phyloP scores from a whole-genome alignment of 1,284 basidiomycete genomes.

The Polyporus tsugae region DNA sequence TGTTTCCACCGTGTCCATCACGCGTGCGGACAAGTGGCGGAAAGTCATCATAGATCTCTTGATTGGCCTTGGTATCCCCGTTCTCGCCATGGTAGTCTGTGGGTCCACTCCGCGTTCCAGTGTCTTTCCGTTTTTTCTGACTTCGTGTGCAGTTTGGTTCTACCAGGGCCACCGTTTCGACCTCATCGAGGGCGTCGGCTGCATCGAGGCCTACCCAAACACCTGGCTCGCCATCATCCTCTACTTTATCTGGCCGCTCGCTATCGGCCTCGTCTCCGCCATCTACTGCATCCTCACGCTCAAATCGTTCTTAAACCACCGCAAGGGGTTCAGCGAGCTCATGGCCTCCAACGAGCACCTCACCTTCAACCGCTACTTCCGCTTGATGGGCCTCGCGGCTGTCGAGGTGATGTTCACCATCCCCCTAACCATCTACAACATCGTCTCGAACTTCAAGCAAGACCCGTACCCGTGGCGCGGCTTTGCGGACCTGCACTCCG shows the following conservation, averaged over 20 bases:
- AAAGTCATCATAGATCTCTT: conserved; percentile 45
- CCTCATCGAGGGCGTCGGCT: conserved; percentile 55
- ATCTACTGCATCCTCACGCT: conserved; percentile 39
- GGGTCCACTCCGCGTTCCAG: conserved; percentile 25
- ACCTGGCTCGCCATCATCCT: conserved; percentile 46
- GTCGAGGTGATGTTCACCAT: conserved; percentile 49
- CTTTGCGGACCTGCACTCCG: conserved; percentile 48
- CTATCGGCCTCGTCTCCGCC: conserved; percentile 38
- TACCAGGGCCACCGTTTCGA: conserved; percentile 54
- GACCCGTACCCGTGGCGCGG: conserved; percentile 42
- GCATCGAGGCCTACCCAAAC: conserved; percentile 50
- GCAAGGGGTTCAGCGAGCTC: conserved; percentile 38
- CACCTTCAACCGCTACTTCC: conserved; percentile 56
- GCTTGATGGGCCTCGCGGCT: conserved; percentile 57
- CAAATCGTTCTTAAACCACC: conserved; percentile 38
- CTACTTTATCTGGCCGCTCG: conserved; percentile 28
- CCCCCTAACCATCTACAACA: conserved; percentile 43
- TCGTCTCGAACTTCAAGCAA: conserved; percentile 34
- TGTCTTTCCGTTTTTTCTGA: neutral
- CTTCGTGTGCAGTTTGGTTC: conserved; percentile 22
- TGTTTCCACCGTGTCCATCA: conserved; percentile 36
- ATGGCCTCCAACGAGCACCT: conserved; percentile 39
- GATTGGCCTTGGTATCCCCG: conserved; percentile 47
- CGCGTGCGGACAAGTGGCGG: conserved; percentile 41
- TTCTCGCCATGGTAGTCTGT: conserved; percentile 48